Evolutionary conservation across 768 basidiomycete genomes (phyloP).

Genomic region (Phaeolepiota aurea): DNA sequence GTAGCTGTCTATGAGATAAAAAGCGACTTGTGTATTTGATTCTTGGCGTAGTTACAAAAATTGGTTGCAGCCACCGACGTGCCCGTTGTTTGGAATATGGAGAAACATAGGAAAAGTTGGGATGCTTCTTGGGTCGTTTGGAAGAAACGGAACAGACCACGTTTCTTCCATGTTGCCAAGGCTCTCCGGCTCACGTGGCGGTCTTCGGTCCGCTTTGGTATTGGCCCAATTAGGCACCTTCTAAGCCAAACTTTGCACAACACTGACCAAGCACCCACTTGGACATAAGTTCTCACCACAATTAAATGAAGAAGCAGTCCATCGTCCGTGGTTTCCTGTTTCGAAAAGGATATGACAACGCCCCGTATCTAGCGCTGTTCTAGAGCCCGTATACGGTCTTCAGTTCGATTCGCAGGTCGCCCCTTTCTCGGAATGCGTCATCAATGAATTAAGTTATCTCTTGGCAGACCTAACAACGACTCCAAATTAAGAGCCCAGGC

Average conservation of each 20-base stretch:
- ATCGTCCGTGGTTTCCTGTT: conserved; percentile 3
- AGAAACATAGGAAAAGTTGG: neutral
- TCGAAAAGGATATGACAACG: conserved; percentile 5
- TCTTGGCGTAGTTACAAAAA: no score
- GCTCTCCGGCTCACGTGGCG: conserved; percentile 18
- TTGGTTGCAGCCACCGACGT: no score
- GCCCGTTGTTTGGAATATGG: neutral
- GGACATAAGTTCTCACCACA: neutral
- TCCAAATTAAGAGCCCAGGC: no score
- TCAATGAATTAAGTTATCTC: no score
- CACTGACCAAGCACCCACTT: neutral
- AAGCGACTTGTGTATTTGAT: neutral
- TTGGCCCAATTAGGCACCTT: conserved; percentile 1
- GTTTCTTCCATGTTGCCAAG: conserved; percentile 29
- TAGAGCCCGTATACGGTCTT: neutral
- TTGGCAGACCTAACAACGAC: no score
- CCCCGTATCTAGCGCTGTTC: neutral
- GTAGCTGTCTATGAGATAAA: neutral
- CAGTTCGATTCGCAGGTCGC: neutral
- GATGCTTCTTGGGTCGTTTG: conserved; percentile 1
- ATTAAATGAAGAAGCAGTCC: conserved; percentile 1
- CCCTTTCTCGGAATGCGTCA: neutral
- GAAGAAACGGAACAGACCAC: conserved; percentile 26
- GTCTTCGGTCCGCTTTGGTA: conserved; percentile 12
- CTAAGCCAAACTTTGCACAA: neutral